Percentiles rank a stretch among this genome's conserved stretches.
Conservation (phyloP, 306 rosid species). For the Cucurbita ficifolia region DNA sequence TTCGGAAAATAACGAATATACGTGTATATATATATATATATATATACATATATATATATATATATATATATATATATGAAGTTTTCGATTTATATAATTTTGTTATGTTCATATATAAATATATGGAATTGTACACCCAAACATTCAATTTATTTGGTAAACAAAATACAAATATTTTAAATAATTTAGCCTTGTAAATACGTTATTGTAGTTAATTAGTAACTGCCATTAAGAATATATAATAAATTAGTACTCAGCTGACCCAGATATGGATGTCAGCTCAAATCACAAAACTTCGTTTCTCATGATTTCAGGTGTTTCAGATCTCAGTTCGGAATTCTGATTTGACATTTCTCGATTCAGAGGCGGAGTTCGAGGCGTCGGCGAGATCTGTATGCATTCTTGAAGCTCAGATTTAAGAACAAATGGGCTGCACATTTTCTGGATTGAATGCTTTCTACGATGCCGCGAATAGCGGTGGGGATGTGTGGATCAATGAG, state of each 20-base stretch:
- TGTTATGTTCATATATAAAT: no score
- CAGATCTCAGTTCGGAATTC: constrained; percentile 1
- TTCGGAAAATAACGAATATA: neutral
- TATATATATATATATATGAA: no score
- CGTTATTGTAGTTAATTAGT: neutral
- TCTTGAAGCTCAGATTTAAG: neutral
- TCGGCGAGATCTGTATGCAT: neutral
- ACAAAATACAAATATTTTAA: no score
- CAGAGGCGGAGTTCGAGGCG: neutral
- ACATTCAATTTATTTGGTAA: no score
- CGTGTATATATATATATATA: neutral
- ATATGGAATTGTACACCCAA: no score
- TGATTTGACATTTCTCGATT: neutral
- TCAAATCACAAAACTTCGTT: neutral
- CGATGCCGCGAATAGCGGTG: constrained; percentile 89
- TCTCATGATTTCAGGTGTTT: neutral
- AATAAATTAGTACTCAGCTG: neutral
- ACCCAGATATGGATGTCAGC: neutral
- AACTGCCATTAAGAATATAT: neutral
- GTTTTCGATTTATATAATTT: no score
- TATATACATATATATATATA: neutral
- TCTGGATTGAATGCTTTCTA: constrained; percentile 81
- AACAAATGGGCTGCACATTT: constrained; percentile 80
- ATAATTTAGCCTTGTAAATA: neutral
- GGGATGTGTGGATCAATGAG: constrained; percentile 95